Percentiles rank a stretch among this genome's conserved stretches.
Evolutionary conservation across 2,329 filamentous ascomycete species (phyloP).

Genomic region (Emmonsiellopsis sp.): DNA sequence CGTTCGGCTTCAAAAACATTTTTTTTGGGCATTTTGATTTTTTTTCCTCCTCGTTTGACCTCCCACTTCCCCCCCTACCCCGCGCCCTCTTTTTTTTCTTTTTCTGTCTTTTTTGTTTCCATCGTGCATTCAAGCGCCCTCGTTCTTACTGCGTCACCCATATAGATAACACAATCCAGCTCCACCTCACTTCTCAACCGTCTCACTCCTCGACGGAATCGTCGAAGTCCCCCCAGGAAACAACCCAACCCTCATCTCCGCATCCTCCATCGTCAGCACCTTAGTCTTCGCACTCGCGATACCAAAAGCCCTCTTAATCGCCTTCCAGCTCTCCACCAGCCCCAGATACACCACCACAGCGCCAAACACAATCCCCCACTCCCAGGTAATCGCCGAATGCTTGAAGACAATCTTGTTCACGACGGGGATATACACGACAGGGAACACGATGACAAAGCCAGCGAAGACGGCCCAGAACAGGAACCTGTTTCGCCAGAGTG

Average conservation of each 20-base stretch:
- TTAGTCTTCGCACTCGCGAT: conserved; percentile 27
- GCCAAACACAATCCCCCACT: conserved; percentile 59
- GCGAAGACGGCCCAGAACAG: conserved; percentile 55
- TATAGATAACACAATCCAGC: too few species aligned
- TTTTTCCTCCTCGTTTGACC: too few species aligned
- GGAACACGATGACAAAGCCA: conserved; percentile 49
- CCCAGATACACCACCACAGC: conserved; percentile 51
- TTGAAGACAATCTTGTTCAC: conserved; percentile 57
- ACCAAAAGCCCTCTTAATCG: conserved; percentile 43
- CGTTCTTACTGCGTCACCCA: conserved; percentile 11
- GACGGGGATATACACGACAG: conserved; percentile 57
- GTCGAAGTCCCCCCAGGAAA: conserved; percentile 6
- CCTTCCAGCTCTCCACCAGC: conserved; percentile 59
- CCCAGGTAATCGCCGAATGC: conserved; percentile 56
- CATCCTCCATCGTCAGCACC: conserved; percentile 23
- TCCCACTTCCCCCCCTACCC: neutral
- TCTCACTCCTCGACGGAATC: conserved; percentile 9
- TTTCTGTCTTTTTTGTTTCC: neutral
- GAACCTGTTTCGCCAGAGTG: conserved; percentile 64
- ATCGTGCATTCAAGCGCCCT: conserved; percentile 10
- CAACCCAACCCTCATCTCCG: conserved; percentile 23
- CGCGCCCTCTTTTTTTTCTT: neutral
- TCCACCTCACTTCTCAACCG: conserved; percentile 5
- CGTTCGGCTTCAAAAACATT: neutral
- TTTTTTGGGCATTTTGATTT: too few species aligned